A percentile compares a stretch with the other conserved stretches of the same genome.
Evolutionary conservation across 768 basidiomycete genomes (phyloP).

Genomic region (Hebeloma cylindrosporum): DNA sequence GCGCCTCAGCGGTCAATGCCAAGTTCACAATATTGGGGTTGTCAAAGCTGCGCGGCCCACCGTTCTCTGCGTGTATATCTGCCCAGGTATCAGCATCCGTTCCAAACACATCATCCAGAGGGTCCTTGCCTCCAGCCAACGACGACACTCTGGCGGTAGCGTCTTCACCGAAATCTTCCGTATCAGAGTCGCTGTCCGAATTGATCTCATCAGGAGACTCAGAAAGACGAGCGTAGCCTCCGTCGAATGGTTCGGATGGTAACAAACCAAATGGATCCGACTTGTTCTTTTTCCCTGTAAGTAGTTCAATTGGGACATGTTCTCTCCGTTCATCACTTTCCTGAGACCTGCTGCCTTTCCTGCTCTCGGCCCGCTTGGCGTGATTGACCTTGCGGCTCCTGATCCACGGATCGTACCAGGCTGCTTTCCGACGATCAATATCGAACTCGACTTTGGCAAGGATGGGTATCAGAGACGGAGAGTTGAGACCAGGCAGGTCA

Average conservation of each 20-base stretch:
- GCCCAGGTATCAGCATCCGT: slow-evolving; percentile 65
- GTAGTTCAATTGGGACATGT: slow-evolving; percentile 46
- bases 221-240: slow-evolving; percentile 38
- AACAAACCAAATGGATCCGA: slow-evolving; percentile 27
- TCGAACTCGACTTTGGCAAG: slow-evolving; percentile 96
- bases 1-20: slow-evolving; percentile 47
- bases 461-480: slow-evolving; percentile 71
- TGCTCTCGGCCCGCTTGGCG: slow-evolving; percentile 55
- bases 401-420: slow-evolving; percentile 87
- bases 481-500: slow-evolving; percentile 64
- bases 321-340: slow-evolving; percentile 22
- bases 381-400: slow-evolving; percentile 62
- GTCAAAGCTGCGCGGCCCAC: slow-evolving; percentile 22
- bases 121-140: slow-evolving; percentile 41
- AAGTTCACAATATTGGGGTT: slow-evolving; percentile 55
- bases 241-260: too few species aligned
- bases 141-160: slow-evolving; percentile 39
- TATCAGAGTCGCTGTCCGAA: slow-evolving; percentile 33
- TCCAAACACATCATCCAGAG: slow-evolving; percentile 62
- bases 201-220: slow-evolving; percentile 36
- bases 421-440: slow-evolving; percentile 75
- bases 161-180: slow-evolving; percentile 35
- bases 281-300: slow-evolving; percentile 52
- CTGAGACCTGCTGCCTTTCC: slow-evolving; percentile 31
- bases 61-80: slow-evolving; percentile 44